A percentile compares a stretch with the other conserved stretches of the same genome.
Evolutionary conservation across 441 rosid species (phyloP).

Genomic region (Monsonia emarginata): DNA sequence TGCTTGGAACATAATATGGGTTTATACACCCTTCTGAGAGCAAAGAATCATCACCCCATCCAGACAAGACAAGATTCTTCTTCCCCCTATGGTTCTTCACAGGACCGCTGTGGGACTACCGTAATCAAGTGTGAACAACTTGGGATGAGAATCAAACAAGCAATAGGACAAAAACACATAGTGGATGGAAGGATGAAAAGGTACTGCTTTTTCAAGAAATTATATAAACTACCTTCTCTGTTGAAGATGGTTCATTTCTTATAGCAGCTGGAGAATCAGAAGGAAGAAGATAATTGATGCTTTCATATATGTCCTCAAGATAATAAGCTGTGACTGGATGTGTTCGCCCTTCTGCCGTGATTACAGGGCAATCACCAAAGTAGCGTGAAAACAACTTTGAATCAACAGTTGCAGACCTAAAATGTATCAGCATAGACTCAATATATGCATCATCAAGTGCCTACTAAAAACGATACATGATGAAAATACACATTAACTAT

Average conservation of each 20-base stretch:
- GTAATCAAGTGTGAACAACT: slow-evolving; percentile 13
- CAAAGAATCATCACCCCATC: slow-evolving; percentile 80
- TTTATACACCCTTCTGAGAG: slow-evolving; percentile 59
- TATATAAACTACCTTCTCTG: slow-evolving; percentile 41
- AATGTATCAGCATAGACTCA: slow-evolving; percentile 13
- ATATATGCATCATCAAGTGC: slow-evolving; percentile 16
- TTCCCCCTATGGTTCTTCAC: slow-evolving; percentile 72
- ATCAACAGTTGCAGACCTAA: slow-evolving; percentile 97
- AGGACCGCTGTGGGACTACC: slow-evolving; percentile 47
- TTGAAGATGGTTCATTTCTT: slow-evolving; percentile 39
- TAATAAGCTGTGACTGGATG: slow-evolving; percentile 72
- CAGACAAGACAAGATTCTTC: slow-evolving; percentile 87
- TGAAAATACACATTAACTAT: neutral
- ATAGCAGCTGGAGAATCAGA: slow-evolving; percentile 82
- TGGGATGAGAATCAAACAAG: neutral
- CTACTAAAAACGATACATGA: neutral
- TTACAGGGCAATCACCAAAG: slow-evolving; percentile 80
- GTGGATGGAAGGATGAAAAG: neutral
- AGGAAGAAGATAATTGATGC: slow-evolving; percentile 50
- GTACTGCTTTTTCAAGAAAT: neutral
- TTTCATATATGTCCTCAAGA: slow-evolving; percentile 83
- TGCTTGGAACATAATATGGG: slow-evolving; percentile 50
- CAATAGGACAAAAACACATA: neutral
- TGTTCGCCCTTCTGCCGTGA: slow-evolving; percentile 77
- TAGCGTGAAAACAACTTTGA: slow-evolving; percentile 69